Evolutionary conservation across 140 eudicot genomes (phyloP), one percentile per base, ranked within the genome.

Genomic region (Flaveria floridana): DNA sequence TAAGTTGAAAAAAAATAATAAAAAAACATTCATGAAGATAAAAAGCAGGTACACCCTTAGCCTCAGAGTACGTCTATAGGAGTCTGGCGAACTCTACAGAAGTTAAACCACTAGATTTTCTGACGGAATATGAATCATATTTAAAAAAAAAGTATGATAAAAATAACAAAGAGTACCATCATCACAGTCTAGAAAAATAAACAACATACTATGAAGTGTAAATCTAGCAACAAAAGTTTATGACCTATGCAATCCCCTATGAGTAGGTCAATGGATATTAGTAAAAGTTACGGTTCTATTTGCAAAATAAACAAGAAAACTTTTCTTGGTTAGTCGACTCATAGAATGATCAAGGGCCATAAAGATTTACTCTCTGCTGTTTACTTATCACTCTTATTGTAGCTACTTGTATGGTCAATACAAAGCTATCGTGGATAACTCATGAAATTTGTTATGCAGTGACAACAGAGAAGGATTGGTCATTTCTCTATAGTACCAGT

Each of bases 91-190:
- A 16, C 21, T 65, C 25, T 65, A 34, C n/a, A 16, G 26, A 2
- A 37, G 26, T 28, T 65, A 65, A 65, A 65, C 20, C 26, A 65
- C 26, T 65, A 65, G 71, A 66, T 66, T 66, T 3, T 62, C 68
- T 1, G 11, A 26, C 11, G 19, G 41, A 0, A 34, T 34, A 6
- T 34, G 41, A 34, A 5, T 62, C 18, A 34, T n/a, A 64, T 64
- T 1, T 30, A 3, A 3, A 34, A 64, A 2, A 39, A 13, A 28
- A 28, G 15, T 30, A 28, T 15, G 47, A 63, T 15, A 30, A 63
- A 8, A 63, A 30, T 30, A 44, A 14, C 69, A 39, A 65, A 65
- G n/a, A 41, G 26, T 2, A 41, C 71, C 28, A 7, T 65, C 30
- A 41, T 65, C 12, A 63, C 25, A 18, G 28, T 39, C 21, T 34